phyloP scores from a whole-genome alignment of 257 asterid genomes.

The Craterostigma plantagineum region DNA sequence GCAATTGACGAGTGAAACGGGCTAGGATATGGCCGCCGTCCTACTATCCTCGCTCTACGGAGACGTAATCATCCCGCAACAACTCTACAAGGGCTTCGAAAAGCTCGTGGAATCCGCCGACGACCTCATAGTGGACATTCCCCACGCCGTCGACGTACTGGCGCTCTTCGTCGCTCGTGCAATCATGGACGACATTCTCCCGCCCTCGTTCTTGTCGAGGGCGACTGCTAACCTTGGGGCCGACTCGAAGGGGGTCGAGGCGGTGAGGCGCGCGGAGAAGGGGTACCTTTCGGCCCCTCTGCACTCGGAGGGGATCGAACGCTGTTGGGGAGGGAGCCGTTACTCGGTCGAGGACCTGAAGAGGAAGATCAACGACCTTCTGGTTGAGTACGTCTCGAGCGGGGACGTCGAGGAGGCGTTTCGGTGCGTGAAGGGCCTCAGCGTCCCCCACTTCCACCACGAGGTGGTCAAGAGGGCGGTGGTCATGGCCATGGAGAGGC shows the following conservation, averaged over 20 bases:
- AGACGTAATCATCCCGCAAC: constrained; percentile 59
- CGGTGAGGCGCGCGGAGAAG: constrained; percentile 55
- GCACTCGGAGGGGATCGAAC: constrained; percentile 64
- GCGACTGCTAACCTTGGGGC: constrained; percentile 25
- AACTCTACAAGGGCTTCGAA: constrained; percentile 80
- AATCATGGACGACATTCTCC: constrained; percentile 79
- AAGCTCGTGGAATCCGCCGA: constrained; percentile 81
- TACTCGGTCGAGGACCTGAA: constrained; percentile 72
- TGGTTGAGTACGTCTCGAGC: constrained; percentile 52
- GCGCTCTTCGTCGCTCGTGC: constrained; percentile 86
- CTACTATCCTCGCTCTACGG: constrained; percentile 67
- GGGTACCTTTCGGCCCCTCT: constrained; percentile 68
- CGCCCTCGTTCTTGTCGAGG: constrained; percentile 71
- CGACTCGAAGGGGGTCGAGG: constrained; percentile 55
- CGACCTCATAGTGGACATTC: constrained; percentile 75
- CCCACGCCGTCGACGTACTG: constrained; percentile 67
- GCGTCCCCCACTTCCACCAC: constrained; percentile 78
- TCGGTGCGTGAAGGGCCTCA: constrained; percentile 63
- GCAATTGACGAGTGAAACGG: constrained; percentile 93
- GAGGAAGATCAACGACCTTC: constrained; percentile 36
- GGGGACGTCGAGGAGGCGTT: constrained; percentile 73
- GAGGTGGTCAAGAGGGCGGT: constrained; percentile 80
- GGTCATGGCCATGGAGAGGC: constrained; percentile 74
- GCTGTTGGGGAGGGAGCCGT: constrained; percentile 90
- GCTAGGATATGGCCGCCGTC: constrained; percentile 86